These are phyloP conservation scores for Fusarium liriodendri DNA, from an alignment of 2,329 filamentous ascomycete species.

Conservation along the genomic window DNA sequence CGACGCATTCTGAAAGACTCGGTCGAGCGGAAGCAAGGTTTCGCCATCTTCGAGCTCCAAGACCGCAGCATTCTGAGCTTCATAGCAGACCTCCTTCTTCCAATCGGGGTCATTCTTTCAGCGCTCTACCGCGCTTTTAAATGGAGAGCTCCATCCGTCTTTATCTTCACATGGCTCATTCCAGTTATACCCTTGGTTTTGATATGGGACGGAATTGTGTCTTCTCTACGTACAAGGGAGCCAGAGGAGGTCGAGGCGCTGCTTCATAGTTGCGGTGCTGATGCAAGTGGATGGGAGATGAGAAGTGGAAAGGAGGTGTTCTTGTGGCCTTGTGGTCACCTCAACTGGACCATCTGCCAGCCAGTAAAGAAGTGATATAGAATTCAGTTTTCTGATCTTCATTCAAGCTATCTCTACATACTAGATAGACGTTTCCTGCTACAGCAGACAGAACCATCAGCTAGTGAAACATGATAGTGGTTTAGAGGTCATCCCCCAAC, in stretches of 20 bases:
- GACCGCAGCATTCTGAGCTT: neutral
- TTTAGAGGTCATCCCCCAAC: neutral
- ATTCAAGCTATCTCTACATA: no score
- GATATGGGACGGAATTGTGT: neutral
- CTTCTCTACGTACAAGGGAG: neutral
- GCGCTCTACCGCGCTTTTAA: neutral
- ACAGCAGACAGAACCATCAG: neutral
- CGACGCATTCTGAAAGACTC: neutral
- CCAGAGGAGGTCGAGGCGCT: neutral
- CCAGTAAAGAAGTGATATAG: neutral
- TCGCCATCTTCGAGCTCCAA: neutral
- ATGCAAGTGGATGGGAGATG: neutral
- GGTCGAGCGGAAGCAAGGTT: neutral
- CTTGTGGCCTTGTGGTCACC: neutral
- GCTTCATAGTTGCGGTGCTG: neutral
- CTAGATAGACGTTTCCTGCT: neutral
- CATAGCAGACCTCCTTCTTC: neutral
- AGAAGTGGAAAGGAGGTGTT: neutral
- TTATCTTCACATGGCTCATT: neutral
- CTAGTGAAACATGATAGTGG: neutral
- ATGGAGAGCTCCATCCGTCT: neutral
- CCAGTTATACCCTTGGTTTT: neutral
- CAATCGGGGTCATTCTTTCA: neutral
- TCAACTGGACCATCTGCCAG: neutral
- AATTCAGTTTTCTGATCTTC: neutral